Percentiles rank a stretch among this genome's conserved stretches.
These are phyloP conservation scores for Lentinula boryana DNA, from an alignment of 768 basidiomycete genomes.

Conservation along the genomic window DNA sequence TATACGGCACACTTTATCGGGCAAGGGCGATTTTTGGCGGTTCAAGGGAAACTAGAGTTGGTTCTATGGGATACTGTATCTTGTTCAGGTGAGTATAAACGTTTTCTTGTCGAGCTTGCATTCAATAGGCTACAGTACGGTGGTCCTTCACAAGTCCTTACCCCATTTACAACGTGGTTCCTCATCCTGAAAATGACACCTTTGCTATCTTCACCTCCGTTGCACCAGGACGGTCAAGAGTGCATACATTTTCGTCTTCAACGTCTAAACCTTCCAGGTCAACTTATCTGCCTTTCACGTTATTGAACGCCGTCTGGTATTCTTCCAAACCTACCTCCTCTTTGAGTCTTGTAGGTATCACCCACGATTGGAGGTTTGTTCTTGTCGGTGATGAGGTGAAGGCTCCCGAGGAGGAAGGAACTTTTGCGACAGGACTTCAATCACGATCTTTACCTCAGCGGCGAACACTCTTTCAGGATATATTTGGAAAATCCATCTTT, in stretches of 20 bases:
- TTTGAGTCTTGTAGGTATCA: constrained; percentile 67
- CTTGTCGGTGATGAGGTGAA: constrained; percentile 58
- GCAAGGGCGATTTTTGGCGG: constrained; percentile 55
- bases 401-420: constrained; percentile 34
- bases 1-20: constrained; percentile 63
- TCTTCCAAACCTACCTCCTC: constrained; percentile 20
- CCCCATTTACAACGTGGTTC: constrained; percentile 38
- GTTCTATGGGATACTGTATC: constrained; percentile 70
- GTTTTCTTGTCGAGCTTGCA: neutral
- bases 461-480: constrained; percentile 80
- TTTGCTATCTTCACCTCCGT: constrained; percentile 49
- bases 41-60: constrained; percentile 41
- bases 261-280: constrained; percentile 40
- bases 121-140: constrained; percentile 34
- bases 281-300: constrained; percentile 52
- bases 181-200: constrained; percentile 50
- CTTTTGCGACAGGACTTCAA: constrained; percentile 31
- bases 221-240: constrained; percentile 21
- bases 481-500: constrained; percentile 81
- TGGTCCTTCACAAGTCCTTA: constrained; percentile 45
- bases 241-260: constrained; percentile 42
- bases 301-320: constrained; percentile 43
- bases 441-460: constrained; percentile 20
- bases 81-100: constrained; percentile 44
- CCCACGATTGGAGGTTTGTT: constrained; percentile 56